phyloP scores from a whole-genome alignment of 306 rosid species.

The Luffa aegyptiaca region DNA sequence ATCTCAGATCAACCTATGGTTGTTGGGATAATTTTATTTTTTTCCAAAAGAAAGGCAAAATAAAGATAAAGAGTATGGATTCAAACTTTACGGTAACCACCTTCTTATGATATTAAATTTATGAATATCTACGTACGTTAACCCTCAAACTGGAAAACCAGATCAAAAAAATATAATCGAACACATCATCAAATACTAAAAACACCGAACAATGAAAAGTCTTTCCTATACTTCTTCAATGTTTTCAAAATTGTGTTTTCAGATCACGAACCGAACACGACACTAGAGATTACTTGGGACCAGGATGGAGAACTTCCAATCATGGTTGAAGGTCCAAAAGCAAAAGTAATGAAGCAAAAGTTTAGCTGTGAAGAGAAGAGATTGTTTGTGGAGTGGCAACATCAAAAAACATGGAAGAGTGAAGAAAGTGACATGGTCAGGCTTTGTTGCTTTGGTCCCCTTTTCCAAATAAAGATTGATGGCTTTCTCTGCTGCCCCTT shows the following conservation, averaged over 20 bases:
- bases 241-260: neutral
- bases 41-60: neutral
- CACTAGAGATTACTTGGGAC: neutral
- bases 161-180: neutral
- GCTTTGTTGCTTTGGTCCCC: constrained; percentile 19
- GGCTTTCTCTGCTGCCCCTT: constrained; percentile 14
- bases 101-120: neutral
- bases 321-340: neutral
- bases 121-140: too few relatives aligned
- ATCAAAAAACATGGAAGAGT: neutral
- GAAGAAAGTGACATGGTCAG: constrained; percentile 17
- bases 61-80: neutral
- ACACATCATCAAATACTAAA: neutral
- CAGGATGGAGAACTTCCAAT: neutral
- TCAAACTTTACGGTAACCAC: neutral
- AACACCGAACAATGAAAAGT: neutral
- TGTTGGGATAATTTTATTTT: neutral
- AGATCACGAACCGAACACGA: neutral
- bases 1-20: neutral
- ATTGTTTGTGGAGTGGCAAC: neutral
- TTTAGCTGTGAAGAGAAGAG: neutral
- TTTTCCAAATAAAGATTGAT: constrained; percentile 21
- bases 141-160: too few relatives aligned
- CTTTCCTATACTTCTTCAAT: too few relatives aligned
- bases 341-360: neutral